phyloP scores from a whole-genome alignment of 805 yeast species.

The Saturnispora zaruensis region DNA sequence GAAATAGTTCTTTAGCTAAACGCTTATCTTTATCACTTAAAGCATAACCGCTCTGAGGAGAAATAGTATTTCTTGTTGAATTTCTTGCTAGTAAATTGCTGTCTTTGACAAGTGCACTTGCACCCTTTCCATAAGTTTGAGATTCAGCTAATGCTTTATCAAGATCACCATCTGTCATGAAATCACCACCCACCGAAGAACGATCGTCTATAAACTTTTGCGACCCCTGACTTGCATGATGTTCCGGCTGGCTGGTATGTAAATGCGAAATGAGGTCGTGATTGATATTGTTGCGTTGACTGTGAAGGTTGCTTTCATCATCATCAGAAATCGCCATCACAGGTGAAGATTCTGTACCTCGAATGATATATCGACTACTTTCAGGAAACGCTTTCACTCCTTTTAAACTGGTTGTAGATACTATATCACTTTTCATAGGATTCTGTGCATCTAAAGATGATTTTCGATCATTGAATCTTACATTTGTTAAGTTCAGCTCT shows the following conservation, averaged over 20 bases:
- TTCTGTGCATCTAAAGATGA: background rate
- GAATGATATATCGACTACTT: background rate
- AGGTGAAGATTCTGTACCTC: conserved; percentile 11
- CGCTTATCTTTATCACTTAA: conserved; percentile 1
- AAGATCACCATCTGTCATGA: conserved; percentile 44
- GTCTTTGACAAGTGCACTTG: conserved; percentile 7
- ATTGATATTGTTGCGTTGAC: background rate
- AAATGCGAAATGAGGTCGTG: background rate
- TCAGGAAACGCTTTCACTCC: conserved; percentile 12
- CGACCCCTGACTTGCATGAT: background rate
- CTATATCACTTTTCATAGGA: background rate
- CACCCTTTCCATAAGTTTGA: conserved; percentile 15
- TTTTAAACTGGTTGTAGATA: conserved; percentile 9
- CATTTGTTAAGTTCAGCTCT: background rate
- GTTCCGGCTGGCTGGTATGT: background rate
- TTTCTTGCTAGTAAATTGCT: conserved; percentile 1
- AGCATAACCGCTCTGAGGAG: background rate
- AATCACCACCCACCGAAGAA: conserved; percentile 46
- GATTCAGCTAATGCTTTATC: conserved; percentile 31
- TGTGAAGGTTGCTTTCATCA: background rate
- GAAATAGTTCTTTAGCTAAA: conserved; percentile 39
- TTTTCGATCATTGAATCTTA: background rate
- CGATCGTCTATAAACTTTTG: conserved; percentile 2
- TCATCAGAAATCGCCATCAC: conserved; percentile 11
- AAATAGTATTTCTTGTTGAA: background rate